These are phyloP conservation scores for Pharnaceum exiguum DNA, from an alignment of 148 eudicot species.

Conservation along the genomic window DNA sequence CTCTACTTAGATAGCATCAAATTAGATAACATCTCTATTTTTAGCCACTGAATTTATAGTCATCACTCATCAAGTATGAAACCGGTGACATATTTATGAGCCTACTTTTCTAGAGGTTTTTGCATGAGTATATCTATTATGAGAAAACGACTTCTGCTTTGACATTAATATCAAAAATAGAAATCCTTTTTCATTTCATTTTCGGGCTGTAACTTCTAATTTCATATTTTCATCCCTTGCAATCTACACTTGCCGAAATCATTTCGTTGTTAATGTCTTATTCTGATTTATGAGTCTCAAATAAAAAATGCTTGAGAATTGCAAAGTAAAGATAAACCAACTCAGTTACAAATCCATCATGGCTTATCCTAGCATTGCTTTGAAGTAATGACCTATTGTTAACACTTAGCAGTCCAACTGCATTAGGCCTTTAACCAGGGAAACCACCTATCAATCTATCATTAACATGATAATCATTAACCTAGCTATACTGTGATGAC, in stretches of 20 bases:
- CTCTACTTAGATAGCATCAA: not conserved
- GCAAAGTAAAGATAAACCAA: conserved; percentile 1
- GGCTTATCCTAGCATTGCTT: conserved; percentile 14
- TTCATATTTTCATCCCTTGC: not conserved
- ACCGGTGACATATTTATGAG: not conserved
- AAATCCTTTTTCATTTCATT: not conserved
- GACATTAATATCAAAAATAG: not conserved
- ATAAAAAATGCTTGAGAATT: too few relatives aligned
- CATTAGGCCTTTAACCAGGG: not conserved
- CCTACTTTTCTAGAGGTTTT: not conserved
- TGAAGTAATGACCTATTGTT: conserved; percentile 1
- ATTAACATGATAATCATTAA: not conserved
- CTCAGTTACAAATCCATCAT: not conserved
- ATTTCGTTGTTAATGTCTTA: not conserved
- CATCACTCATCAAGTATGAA: too few relatives aligned
- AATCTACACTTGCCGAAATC: not conserved
- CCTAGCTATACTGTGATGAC: too few relatives aligned
- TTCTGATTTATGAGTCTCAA: too few relatives aligned
- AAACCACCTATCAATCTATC: not conserved
- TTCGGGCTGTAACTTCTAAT: not conserved
- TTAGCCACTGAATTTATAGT: not conserved
- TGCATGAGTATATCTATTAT: not conserved
- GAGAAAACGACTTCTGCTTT: not conserved
- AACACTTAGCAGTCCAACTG: not conserved
- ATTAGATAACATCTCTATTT: not conserved